These are phyloP conservation scores for Rutstroemia sydowiana DNA, from an alignment of 2,329 filamentous ascomycete species.

Conservation along the genomic window DNA sequence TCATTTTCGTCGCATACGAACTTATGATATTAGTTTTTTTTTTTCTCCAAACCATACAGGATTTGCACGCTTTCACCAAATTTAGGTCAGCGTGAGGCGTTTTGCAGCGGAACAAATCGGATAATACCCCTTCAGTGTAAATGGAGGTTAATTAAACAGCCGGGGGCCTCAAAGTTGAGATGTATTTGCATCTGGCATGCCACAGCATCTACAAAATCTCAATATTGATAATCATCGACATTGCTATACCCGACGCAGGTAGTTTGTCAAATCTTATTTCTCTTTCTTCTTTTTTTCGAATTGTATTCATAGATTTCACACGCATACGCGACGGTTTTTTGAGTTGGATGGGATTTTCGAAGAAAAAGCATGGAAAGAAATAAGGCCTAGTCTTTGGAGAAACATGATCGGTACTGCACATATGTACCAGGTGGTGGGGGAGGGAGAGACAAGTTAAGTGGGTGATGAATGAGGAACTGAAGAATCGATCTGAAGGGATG, in stretches of 20 bases:
- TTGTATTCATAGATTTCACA: conserved; percentile 10
- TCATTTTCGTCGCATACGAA: conserved; percentile 9
- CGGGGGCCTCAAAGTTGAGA: neutral
- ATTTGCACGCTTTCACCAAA: conserved; percentile 9
- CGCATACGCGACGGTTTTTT: conserved; percentile 1
- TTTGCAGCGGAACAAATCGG: conserved; percentile 4
- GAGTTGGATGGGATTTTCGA: neutral
- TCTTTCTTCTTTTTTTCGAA: neutral
- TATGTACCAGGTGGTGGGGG: neutral
- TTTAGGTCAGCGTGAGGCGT: conserved; percentile 10
- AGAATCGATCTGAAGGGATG: neutral
- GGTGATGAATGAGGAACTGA: neutral
- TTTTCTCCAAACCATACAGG: conserved; percentile 1
- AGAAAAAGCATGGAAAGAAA: neutral
- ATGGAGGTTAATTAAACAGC: conserved; percentile 2
- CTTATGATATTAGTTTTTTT: conserved; percentile 4
- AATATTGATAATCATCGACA: neutral
- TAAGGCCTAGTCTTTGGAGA: neutral
- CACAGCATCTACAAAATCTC: neutral
- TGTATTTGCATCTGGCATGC: neutral
- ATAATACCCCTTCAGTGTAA: conserved; percentile 4
- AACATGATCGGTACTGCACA: neutral
- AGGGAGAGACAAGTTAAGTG: neutral
- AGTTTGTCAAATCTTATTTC: neutral
- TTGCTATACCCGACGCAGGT: neutral